These are phyloP conservation scores for Candolleomyces efflorescens DNA, from an alignment of 768 basidiomycete species.

Conservation along the genomic window DNA sequence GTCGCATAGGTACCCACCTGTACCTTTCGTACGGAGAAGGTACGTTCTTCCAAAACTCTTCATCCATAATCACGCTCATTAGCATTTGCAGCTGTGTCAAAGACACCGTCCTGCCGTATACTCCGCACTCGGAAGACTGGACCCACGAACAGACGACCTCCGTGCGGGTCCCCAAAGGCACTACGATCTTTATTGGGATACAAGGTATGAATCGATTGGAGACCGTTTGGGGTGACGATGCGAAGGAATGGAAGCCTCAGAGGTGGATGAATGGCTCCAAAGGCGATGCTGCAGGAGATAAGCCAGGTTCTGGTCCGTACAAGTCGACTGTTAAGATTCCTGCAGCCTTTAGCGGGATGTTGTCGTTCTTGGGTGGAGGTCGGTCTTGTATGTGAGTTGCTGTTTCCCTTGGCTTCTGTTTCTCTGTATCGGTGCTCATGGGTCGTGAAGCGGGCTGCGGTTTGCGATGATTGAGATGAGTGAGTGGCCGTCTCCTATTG, in stretches of 20 bases:
- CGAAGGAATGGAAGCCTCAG: constrained; percentile 50
- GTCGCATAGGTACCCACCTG: constrained; percentile 36
- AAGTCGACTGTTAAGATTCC: background rate
- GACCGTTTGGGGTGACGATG: constrained; percentile 46
- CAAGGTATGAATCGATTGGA: constrained; percentile 43
- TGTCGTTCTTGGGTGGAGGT: constrained; percentile 53
- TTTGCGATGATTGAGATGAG: constrained; percentile 57
- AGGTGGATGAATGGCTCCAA: constrained; percentile 40
- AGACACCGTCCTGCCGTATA: constrained; percentile 42
- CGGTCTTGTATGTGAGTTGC: constrained; percentile 49
- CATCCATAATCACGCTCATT: background rate
- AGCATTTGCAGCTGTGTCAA: constrained; percentile 30
- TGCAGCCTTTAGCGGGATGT: constrained; percentile 25
- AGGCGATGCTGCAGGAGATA: constrained; percentile 30
- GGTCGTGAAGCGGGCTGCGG: constrained; percentile 39
- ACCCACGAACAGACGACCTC: constrained; percentile 21
- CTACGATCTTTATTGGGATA: constrained; percentile 46
- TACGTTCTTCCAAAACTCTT: constrained; percentile 20
- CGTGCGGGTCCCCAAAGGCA: constrained; percentile 42
- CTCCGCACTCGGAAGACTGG: constrained; percentile 10
- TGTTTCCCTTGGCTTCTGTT: background rate
- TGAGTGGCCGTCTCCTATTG: constrained; percentile 20
- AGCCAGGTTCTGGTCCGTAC: background rate
- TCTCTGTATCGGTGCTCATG: background rate
- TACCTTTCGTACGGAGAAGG: constrained; percentile 43